Evolutionary conservation across 352 stramenopile genomes (phyloP), one percentile per base, ranked within the genome.

Genomic region (Peronospora belbahrii): DNA sequence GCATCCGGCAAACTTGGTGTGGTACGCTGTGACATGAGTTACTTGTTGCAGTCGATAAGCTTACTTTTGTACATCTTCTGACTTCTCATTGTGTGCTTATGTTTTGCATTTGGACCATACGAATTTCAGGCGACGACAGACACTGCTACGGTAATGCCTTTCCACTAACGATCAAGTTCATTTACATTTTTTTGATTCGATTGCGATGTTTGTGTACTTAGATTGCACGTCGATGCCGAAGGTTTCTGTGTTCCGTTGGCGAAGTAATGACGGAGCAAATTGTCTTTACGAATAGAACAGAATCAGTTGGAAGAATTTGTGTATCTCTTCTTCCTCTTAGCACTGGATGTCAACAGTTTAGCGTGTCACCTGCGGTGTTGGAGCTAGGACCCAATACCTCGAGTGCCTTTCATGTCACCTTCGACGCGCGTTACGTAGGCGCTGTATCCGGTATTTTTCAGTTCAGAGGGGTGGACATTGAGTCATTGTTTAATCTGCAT

Each of bases 391-490:
- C 79, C 6, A 59, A 71, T 23, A 65, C 60, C 0, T 86, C 76
- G 13, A 75, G 61, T 52, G 62, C 74, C 15, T 94, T 94, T 39
- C 33, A 68, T 25, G 59, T 94, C 7, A 88, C 65, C 0, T 88
- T 94, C 32, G 61, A 62, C 14, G 82, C 82, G 6, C 61, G 52
- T 15, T 63, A 70, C 9, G 47, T 63, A 6, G 82, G 82, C 13
- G 77, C 81, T 22, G 75, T 83, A 6, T 75, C 82, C 0, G 82
- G 77, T 0, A 86, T 94, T n/a, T 90, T 94, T 30, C 82, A 94
- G 55, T 94, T 94, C 34, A 65, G 82, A 48, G 81, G 70, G 18
- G 68, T 94, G 22, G 79, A 74, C 0, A 39, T 71, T 24, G 59
- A 91, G 19, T 70, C 67, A 7, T 52, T 90, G 10, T 80, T 78